These are phyloP conservation scores for Fusarium sp. DNA, from an alignment of 2,329 filamentous ascomycete species.

Conservation along the genomic window DNA sequence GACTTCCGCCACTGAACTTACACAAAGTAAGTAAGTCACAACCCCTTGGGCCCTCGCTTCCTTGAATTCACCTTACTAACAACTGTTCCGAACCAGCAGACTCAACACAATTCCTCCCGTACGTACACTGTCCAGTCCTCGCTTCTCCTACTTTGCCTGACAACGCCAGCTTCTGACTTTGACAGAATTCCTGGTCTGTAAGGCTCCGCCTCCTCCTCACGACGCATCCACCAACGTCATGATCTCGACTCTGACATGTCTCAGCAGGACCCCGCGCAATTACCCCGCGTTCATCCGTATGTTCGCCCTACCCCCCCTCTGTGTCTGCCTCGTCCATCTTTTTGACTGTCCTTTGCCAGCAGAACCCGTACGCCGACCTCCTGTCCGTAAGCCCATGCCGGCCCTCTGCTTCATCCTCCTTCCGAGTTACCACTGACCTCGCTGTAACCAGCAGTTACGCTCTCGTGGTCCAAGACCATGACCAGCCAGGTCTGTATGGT, in stretches of 20 bases:
- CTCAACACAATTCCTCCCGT: background rate
- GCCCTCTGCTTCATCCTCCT: accelerated
- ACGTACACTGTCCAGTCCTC: background rate
- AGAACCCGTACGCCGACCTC: background rate
- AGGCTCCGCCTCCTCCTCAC: background rate
- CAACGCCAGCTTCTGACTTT: background rate
- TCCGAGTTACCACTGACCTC: background rate
- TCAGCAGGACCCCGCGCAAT: background rate
- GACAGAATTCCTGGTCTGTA: background rate
- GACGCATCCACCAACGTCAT: too few relatives aligned
- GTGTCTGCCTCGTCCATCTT: accelerated
- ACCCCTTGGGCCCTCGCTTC: background rate
- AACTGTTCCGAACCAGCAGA: background rate
- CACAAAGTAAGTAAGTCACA: background rate
- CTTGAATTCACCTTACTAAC: background rate
- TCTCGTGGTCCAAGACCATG: background rate
- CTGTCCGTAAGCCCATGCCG: background rate
- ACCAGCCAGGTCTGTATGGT: background rate
- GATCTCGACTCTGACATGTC: background rate
- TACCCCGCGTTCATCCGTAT: background rate
- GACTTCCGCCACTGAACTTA: background rate
- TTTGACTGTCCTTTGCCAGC: background rate
- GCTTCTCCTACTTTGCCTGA: background rate
- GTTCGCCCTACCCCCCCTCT: background rate
- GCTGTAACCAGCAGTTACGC: background rate